Evolutionary conservation across 441 rosid species (phyloP), one percentile per base, ranked within the genome.

Genomic region (Bocquillonia castaneifolia): DNA sequence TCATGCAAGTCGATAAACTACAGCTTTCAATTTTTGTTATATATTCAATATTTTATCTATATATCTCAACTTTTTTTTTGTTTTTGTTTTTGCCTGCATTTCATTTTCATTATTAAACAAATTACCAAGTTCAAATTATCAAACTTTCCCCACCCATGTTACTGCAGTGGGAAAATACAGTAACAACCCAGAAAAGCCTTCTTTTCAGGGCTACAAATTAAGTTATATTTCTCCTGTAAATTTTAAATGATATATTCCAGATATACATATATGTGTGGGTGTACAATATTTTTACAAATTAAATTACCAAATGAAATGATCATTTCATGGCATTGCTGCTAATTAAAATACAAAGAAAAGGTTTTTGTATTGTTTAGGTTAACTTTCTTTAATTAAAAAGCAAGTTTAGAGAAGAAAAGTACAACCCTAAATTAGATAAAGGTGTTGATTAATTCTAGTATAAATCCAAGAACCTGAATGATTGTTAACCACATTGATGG

Each of bases 61-160:
- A 47, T 10, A 53, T 20, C n/a, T 18, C 7, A 15, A 3, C 18
- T 12, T 70, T 47, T 13, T 66, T 10, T n/a, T 39, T 40, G 22
- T 18, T 22, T 8, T 18, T 20, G 15, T 22, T 6, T 17, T 31
- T 20, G 5, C 10, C n/a, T 64, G n/a, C 48, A 22, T 2, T 37
- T 45, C 50, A 25, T 42, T 66, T 26, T 48, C 22, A 36, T 42
- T 42, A 42, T 37, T 26, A 71, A 61, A 55, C 56, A 63, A 63
- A 70, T 9, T 5, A 44, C 5, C 6, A 32, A 56, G 59, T 47
- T 23, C 25, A 63, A 36, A 57, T 48, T 71, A 25, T 50, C 34
- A 50, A 50, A 64, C 59, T 71, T 58, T 20, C 70, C 59, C 28
- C 7, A 63, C 58, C n/a, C 63, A 71, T 64, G 69, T 13, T 71